Base-by-base conservation (phyloP, 148 eudicot genomes). In the Nyssa sinensis region DNA sequence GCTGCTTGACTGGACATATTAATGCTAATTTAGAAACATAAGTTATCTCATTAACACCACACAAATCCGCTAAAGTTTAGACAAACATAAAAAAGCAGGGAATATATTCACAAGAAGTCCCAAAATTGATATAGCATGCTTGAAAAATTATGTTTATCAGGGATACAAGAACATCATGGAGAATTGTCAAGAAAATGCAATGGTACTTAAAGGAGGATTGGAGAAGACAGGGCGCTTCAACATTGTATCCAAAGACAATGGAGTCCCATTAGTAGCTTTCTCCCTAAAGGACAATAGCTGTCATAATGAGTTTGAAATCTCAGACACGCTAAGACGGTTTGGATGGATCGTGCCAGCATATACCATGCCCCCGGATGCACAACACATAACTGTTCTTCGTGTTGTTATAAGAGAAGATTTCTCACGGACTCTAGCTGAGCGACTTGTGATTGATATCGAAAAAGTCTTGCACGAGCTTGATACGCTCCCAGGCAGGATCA, bases 281-380 rank as follows among this genome's bases (percentile, higher is more conserved):
- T 90, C 96, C 4, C 77, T 90, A 4, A 90, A 90, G 60, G 91
- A 90, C 91, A 79, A 77, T 75, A 79, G 74, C n/a, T 0, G 67
- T 30, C 91, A 87, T 84, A 87, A 75, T 44, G 93, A 89, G 74
- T 89, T 89, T 16, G 96, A 90, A 73, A 77, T 90, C 63, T 84
- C 96, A 0, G 96, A 90, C 69, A 67, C 66, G 80, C 83, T 90
- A 7, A 81, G 92, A 2, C 81, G 92, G 69, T 90, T 66, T 41
- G 92, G 96, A 0, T 90, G 96, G 96, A 87, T 90, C 61, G 92
- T 90, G 7, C 96, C 92, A 0, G 96, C 92, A 1, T 88, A 90
- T 89, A 86, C 96, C 34, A 90, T 90, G 96, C 90, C 96, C 0
- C 80, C 96, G 0, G 82, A 90, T 41, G 96, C 96, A 0, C 82